phyloP scores from a whole-genome alignment of 192 early-diverging fungal genomes.

The Coemansia nantahalensis region DNA sequence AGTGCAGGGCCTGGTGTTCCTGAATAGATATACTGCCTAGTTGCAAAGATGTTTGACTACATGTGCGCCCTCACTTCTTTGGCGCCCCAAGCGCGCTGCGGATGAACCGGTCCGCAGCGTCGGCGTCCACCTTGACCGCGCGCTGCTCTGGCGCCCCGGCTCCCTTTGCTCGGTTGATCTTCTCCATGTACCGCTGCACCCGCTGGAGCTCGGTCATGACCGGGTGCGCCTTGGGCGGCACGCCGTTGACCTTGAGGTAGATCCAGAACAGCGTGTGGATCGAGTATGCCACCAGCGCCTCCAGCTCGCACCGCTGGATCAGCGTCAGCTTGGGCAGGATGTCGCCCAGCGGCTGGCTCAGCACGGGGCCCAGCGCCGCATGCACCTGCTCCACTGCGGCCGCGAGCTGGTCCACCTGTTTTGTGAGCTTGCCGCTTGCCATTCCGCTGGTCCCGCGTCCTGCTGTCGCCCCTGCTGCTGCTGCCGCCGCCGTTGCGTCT shows the following conservation, averaged over 20 bases:
- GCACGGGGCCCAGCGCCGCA: slow-evolving; percentile 27
- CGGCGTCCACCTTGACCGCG: slow-evolving; percentile 48
- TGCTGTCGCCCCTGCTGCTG: slow-evolving; percentile 17
- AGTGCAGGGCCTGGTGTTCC: too few species aligned
- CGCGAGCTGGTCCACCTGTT: slow-evolving; percentile 35
- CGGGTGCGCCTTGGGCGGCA: slow-evolving; percentile 53
- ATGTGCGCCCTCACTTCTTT: slow-evolving; percentile 5
- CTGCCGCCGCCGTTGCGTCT: too few species aligned
- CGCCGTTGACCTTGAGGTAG: slow-evolving; percentile 56
- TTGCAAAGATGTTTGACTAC: too few species aligned
- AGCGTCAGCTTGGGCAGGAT: slow-evolving; percentile 47
- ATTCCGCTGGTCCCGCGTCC: slow-evolving; percentile 6
- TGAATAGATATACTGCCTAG: too few species aligned
- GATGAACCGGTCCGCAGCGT: slow-evolving; percentile 55
- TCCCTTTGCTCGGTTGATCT: slow-evolving; percentile 53
- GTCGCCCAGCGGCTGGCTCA: slow-evolving; percentile 43
- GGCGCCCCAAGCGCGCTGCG: slow-evolving; percentile 33
- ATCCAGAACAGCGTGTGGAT: slow-evolving; percentile 58
- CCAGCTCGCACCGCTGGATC: slow-evolving; percentile 57
- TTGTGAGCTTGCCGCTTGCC: slow-evolving; percentile 25
- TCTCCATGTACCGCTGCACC: slow-evolving; percentile 39
- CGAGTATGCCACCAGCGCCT: slow-evolving; percentile 56
- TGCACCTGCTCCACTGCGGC: slow-evolving; percentile 29
- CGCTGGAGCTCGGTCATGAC: slow-evolving; percentile 58
- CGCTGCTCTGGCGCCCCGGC: slow-evolving; percentile 17